Evolutionary conservation across 169 alveolate species (phyloP).

Genomic region (Eimeria sp.): DNA sequence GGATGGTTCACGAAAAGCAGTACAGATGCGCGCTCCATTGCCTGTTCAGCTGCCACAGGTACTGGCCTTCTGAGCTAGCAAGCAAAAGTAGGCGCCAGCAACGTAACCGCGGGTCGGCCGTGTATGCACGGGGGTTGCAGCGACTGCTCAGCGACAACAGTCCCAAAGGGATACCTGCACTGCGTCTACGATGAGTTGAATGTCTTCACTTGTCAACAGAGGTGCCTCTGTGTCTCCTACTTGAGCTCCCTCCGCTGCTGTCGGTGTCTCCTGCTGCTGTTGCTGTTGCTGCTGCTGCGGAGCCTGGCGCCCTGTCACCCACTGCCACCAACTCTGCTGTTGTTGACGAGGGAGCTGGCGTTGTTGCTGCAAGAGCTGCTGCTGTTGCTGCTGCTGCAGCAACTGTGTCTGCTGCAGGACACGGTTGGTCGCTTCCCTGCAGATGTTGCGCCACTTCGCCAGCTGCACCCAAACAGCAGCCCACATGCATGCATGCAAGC

Average conservation of each 20-base stretch:
- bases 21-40: neutral
- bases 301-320: slow-evolving; percentile 86
- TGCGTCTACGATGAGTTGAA: slow-evolving; percentile 85
- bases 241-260: slow-evolving; percentile 4
- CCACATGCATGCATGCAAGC: neutral
- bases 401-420: slow-evolving; percentile 86
- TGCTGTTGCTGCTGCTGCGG: slow-evolving; percentile 1
- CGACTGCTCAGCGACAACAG: neutral
- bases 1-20: neutral
- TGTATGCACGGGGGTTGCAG: neutral
- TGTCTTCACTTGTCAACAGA: slow-evolving; percentile 84
- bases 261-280: slow-evolving; percentile 16
- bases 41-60: neutral
- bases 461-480: slow-evolving; percentile 74
- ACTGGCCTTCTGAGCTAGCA: neutral
- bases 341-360: slow-evolving; percentile 83
- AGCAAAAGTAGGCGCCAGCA: neutral
- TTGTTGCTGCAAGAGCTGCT: slow-evolving; percentile 81
- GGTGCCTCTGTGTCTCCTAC: slow-evolving; percentile 75
- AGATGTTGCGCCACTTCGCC: slow-evolving; percentile 91
- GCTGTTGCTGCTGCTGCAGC: slow-evolving; percentile 85
- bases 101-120: neutral
- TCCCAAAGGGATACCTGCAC: slow-evolving; percentile 69
- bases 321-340: slow-evolving; percentile 89
- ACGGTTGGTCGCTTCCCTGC: slow-evolving; percentile 85